Percentiles rank a stretch among this genome's conserved stretches.
Conservation (phyloP, 768 basidiomycete genomes). For the Sarcodon sp. region DNA sequence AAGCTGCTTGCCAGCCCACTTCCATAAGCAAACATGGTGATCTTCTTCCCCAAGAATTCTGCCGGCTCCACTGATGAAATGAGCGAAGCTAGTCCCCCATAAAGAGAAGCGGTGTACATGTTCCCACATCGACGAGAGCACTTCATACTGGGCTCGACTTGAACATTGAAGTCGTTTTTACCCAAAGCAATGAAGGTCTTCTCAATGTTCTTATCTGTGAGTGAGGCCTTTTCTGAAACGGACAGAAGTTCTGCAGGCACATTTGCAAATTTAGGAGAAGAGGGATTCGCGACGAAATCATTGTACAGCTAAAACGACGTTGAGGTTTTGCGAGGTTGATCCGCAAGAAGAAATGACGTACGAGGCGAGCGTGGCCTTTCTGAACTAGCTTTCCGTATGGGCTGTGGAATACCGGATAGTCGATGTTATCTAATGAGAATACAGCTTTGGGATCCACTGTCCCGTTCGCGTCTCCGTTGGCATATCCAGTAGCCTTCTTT, state of each 20-base stretch:
- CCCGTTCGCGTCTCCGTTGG: constrained; percentile 21
- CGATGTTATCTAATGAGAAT: constrained; percentile 75
- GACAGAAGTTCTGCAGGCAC: constrained; percentile 65
- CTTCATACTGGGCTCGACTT: constrained; percentile 73
- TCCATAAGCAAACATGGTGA: constrained; percentile 95
- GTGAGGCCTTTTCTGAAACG: constrained; percentile 55
- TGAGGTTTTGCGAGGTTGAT: background rate
- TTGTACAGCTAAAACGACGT: constrained; percentile 39
- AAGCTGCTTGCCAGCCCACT: constrained; percentile 91
- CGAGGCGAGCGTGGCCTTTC: constrained; percentile 88
- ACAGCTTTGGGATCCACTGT: constrained; percentile 21
- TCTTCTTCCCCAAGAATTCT: constrained; percentile 67
- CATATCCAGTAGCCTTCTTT: constrained; percentile 29
- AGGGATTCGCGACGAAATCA: constrained; percentile 80
- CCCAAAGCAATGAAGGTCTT: constrained; percentile 83
- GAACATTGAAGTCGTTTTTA: constrained; percentile 59
- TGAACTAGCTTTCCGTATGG: constrained; percentile 99
- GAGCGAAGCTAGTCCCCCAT: constrained; percentile 86
- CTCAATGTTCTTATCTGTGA: constrained; percentile 91
- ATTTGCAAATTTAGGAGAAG: constrained; percentile 52
- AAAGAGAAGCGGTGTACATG: constrained; percentile 97
- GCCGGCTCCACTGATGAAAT: constrained; percentile 61
- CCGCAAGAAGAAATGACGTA: constrained; percentile 10
- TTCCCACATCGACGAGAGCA: constrained; percentile 89
- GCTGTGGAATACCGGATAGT: constrained; percentile 93